Evolutionary conservation across 805 yeast species (phyloP).

Genomic region (Lachancea lanzarotensis): DNA sequence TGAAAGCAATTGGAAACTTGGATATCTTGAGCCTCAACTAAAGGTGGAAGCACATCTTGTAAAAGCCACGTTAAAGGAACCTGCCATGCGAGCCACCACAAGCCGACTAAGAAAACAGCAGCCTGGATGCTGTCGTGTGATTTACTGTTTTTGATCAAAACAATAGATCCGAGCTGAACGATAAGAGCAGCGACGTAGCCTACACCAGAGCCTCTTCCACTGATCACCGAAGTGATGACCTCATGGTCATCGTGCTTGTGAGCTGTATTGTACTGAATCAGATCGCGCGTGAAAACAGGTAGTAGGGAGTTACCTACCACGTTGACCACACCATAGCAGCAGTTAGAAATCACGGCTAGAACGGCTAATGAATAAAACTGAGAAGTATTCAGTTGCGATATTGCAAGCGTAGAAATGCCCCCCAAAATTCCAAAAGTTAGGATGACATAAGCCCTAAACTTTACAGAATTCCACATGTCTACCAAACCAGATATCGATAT

Average conservation of each 20-base stretch:
- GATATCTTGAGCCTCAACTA: constrained; percentile 3
- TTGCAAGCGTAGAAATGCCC: constrained; percentile 44
- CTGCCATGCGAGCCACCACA: constrained; percentile 75
- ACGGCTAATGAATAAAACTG: constrained; percentile 35
- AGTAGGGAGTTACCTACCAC: constrained; percentile 74
- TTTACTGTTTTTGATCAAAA: constrained; percentile 34
- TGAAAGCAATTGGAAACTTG: constrained; percentile 10
- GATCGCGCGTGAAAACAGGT: constrained; percentile 51
- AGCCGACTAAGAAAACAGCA: constrained; percentile 58
- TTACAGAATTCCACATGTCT: constrained; percentile 40
- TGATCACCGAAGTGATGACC: constrained; percentile 40
- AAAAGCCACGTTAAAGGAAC: constrained; percentile 49
- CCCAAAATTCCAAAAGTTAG: constrained; percentile 56
- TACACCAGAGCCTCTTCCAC: constrained; percentile 64
- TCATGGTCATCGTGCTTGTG: constrained; percentile 12
- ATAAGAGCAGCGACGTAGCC: constrained; percentile 66
- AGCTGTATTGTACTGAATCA: constrained; percentile 19
- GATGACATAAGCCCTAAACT: constrained; percentile 50
- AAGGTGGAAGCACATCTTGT: constrained; percentile 16
- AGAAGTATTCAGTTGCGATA: constrained; percentile 30
- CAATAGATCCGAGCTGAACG: constrained; percentile 57
- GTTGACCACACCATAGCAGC: constrained; percentile 69
- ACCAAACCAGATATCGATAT: constrained; percentile 72
- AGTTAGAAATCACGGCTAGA: constrained; percentile 55
- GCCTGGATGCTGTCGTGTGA: constrained; percentile 37